Evolutionary conservation across 129 eudicot genomes (phyloP).

Genomic region (Solidago caesia): DNA sequence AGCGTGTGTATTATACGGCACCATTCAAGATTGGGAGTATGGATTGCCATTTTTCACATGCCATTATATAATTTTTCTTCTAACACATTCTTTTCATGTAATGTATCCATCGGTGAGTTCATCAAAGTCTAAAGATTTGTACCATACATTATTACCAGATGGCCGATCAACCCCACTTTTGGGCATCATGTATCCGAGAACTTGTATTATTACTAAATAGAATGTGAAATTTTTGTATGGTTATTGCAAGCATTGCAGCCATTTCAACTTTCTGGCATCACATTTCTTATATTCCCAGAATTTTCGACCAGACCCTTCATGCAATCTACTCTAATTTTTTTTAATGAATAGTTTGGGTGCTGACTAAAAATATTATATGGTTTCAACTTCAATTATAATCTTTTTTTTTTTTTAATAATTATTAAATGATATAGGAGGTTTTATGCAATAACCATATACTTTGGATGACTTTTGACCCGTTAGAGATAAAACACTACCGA

Average conservation of each 20-base stretch:
- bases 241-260: slow-evolving; percentile 17
- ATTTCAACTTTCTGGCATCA: slow-evolving; percentile 25
- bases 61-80: slow-evolving; percentile 6
- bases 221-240: slow-evolving; percentile 13
- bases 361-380: too few relatives aligned
- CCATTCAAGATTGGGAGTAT: slow-evolving; percentile 8
- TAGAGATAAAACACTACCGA: not conserved
- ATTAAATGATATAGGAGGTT: not conserved
- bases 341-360: too few relatives aligned
- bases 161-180: slow-evolving; percentile 10
- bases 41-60: not conserved
- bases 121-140: slow-evolving; percentile 22
- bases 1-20: slow-evolving; percentile 21
- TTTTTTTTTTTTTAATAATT: too few relatives aligned
- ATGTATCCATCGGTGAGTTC: slow-evolving; percentile 1
- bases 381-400: too few relatives aligned
- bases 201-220: slow-evolving; percentile 26
- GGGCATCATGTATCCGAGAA: slow-evolving; percentile 3
- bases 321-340: too few relatives aligned
- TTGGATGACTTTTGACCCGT: not conserved
- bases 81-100: slow-evolving; percentile 24
- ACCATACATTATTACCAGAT: slow-evolving; percentile 18
- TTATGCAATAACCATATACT: not conserved
- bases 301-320: not conserved
- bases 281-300: slow-evolving; percentile 4